Evolutionary conservation across 1,284 basidiomycete genomes (phyloP), one percentile per base, ranked within the genome.

Genomic region (Ganoderma leucocontextum): DNA sequence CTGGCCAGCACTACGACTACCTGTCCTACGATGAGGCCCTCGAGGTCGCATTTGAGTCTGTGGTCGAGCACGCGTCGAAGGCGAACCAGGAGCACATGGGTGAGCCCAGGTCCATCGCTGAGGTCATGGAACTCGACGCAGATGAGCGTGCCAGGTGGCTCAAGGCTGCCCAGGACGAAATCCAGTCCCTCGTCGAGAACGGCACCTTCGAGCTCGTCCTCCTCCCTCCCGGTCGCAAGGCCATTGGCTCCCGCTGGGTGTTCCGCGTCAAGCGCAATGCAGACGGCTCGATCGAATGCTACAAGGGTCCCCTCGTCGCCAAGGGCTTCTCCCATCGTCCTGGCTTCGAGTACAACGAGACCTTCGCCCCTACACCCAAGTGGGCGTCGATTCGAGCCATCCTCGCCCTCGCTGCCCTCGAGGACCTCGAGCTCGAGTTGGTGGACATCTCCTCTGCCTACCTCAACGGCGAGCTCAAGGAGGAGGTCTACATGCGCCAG

Each of bases 311-410:
- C 0, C 74, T 84, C 2, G 81, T 82, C 6, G 83, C 82, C 0
- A 80, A 82, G 57, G 85, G 84, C 2, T 87, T 81, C 72, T 73
- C 73, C 0, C 85, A 87, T 68, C 62, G 71, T 5, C 77, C 78
- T 57, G 82, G 85, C 2, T 67, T 82, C 35, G 81, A 87, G 72
- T 86, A 79, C 70, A 72, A 75, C 17, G 74, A 85, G 63, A 81
- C 79, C 6, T 84, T 82, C 68, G 75, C 83, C 1, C 82, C 82
- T 15, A 80, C 79, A 0, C 75, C 78, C 13, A 70, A 75, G 36
- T 77, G 77, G 61, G 70, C 75, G 0, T 74, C 80, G 2, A 69
- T 85, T 5, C 70, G 79, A 0, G 60, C 77, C 13, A 71, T 84
- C n/a, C 65, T 84, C 15, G 78, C 82, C 0, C 55, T 82, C 3